Conservation (phyloP, 78 protist genomes). For the Salpingoeca rosetta region DNA sequence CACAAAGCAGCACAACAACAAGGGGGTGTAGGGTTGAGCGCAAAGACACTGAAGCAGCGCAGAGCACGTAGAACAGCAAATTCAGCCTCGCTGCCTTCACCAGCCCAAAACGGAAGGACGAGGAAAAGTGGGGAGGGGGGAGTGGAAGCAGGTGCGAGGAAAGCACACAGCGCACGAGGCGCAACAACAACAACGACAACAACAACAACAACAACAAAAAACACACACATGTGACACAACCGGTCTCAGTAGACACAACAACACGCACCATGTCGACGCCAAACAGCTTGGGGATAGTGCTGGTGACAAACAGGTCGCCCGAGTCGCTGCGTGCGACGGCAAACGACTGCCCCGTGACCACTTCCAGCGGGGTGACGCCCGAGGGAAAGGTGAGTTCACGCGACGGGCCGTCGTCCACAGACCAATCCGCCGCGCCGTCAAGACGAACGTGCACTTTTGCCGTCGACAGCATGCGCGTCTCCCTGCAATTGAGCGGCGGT, state of each 20-base stretch:
- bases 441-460: too few species aligned
- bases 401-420: too few species aligned
- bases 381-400: too few species aligned
- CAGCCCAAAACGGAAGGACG: neutral
- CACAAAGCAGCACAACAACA: neutral
- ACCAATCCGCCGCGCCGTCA: too few species aligned
- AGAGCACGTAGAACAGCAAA: neutral
- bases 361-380: neutral
- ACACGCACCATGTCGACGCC: too few species aligned
- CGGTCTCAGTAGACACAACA: too few species aligned
- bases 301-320: neutral
- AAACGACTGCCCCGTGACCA: neutral
- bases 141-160: neutral
- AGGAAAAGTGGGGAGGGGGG: neutral
- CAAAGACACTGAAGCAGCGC: neutral
- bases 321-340: neutral
- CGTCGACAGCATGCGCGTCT: too few species aligned
- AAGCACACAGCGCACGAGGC: neutral
- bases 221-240: too few species aligned
- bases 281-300: neutral
- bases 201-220: neutral
- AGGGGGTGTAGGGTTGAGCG: neutral
- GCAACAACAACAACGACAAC: neutral
- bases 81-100: neutral
- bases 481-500: too few species aligned